Conservation (phyloP, 225 moss, liverwort and hornwort species). For the Takakia lepidozioides region DNA sequence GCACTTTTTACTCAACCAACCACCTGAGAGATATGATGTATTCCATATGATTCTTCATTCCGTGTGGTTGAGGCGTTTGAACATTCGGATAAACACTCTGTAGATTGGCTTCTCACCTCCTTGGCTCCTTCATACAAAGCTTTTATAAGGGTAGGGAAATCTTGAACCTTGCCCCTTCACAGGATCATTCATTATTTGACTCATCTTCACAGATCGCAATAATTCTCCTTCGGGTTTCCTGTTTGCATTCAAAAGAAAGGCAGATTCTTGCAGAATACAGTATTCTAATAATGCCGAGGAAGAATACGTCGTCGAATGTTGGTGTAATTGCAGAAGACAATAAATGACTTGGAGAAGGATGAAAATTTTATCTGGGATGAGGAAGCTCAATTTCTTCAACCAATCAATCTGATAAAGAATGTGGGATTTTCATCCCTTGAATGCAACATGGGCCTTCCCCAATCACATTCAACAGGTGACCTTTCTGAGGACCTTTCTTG, state of each 20-base stretch:
- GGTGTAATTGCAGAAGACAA: not conserved
- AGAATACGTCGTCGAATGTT: no score
- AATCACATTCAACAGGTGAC: no score
- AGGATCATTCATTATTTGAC: not conserved
- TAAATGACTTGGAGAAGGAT: not conserved
- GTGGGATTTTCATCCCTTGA: no score
- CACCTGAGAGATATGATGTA: conserved; percentile 64
- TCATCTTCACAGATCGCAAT: not conserved
- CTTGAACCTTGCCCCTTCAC: no score
- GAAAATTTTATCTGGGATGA: no score
- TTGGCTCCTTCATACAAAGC: not conserved
- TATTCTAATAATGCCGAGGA: no score
- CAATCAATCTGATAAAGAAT: no score
- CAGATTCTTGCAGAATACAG: not conserved
- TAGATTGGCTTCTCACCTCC: no score
- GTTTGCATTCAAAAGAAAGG: not conserved
- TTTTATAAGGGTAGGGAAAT: not conserved
- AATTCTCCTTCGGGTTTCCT: not conserved
- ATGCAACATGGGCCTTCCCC: no score
- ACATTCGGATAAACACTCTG: conserved; percentile 30
- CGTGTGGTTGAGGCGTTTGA: conserved; percentile 83
- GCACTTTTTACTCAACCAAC: conserved; percentile 81
- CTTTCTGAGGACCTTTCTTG: no score
- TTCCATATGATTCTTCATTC: conserved; percentile 99
- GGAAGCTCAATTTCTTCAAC: no score